A percentile compares a stretch with the other conserved stretches of the same genome.
Evolutionary conservation across 495 filamentous ascomycete species (phyloP).

Genomic region (Neurospora sp.): DNA sequence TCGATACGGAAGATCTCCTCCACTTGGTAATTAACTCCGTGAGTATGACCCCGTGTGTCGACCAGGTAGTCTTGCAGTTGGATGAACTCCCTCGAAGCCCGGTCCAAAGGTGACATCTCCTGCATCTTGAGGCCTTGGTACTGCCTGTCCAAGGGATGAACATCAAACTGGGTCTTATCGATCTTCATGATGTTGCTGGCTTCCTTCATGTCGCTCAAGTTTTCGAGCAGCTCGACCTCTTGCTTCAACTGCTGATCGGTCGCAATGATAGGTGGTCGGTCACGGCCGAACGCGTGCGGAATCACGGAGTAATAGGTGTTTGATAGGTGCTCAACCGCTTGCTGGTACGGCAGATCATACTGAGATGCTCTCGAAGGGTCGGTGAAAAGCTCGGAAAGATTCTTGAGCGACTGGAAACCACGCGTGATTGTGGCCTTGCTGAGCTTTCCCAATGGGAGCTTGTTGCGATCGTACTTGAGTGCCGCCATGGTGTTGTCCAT

Average conservation of each 20-base stretch:
- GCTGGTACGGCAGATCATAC: conserved; percentile 1
- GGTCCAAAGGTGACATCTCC: conserved; percentile 63
- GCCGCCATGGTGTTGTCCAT: conserved; percentile 54
- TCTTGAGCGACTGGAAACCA: conserved; percentile 65
- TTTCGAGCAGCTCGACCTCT: conserved; percentile 70
- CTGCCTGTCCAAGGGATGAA: conserved; percentile 60
- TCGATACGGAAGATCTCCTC: conserved; percentile 76
- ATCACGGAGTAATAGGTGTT: conserved; percentile 74
- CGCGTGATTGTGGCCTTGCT: conserved; percentile 61
- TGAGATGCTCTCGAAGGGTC: conserved; percentile 31
- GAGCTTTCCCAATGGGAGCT: conserved; percentile 75
- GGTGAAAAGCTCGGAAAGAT: conserved; percentile 54
- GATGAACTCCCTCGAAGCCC: conserved; percentile 47
- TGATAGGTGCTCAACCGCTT: conserved; percentile 49
- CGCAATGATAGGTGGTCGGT: conserved; percentile 55
- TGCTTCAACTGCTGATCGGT: conserved; percentile 46
- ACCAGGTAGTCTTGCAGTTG: conserved; percentile 56
- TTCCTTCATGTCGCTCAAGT: conserved; percentile 72
- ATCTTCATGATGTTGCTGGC: conserved; percentile 66
- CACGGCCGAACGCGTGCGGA: conserved; percentile 70
- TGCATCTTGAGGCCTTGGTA: conserved; percentile 60
- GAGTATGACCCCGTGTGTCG: conserved; percentile 50
- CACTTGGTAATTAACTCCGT: conserved; percentile 48
- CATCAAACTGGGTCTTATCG: conserved; percentile 36
- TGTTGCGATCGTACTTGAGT: conserved; percentile 66